These are phyloP conservation scores for Hypoxylon sp. DNA, from an alignment of 2,329 filamentous ascomycete species.

Conservation along the genomic window DNA sequence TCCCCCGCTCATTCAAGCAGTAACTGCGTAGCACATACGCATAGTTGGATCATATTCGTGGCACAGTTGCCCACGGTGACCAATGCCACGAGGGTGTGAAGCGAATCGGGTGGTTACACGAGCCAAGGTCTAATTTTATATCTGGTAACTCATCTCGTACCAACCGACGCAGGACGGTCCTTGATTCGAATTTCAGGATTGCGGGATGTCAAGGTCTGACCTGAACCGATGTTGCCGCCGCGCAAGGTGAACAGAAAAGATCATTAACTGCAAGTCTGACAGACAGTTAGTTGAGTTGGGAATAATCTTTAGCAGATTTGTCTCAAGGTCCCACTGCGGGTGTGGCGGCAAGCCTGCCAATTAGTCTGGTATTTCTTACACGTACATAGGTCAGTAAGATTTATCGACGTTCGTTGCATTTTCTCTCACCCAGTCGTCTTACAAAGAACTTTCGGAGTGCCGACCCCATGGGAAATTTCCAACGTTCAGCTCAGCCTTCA, in stretches of 20 bases:
- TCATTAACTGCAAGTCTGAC: conserved; percentile 27
- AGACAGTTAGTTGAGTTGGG: conserved; percentile 13
- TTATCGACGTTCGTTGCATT: conserved; percentile 33
- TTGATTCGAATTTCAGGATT: conserved; percentile 24
- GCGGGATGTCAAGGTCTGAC: conserved; percentile 29
- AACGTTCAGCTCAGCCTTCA: conserved; percentile 44
- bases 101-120: conserved; percentile 44
- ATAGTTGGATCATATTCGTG: conserved; percentile 43
- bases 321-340: conserved; percentile 31
- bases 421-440: conserved; percentile 36
- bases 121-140: conserved; percentile 40
- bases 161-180: conserved; percentile 8
- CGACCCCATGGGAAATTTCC: conserved; percentile 43
- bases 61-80: conserved; percentile 36
- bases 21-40: conserved; percentile 41
- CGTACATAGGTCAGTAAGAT: conserved; percentile 21
- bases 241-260: conserved; percentile 23
- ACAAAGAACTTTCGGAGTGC: conserved; percentile 41
- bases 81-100: conserved; percentile 45
- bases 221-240: conserved; percentile 7
- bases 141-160: conserved; percentile 31
- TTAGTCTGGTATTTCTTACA: conserved; percentile 29
- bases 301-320: conserved; percentile 23
- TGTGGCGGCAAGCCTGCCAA: conserved; percentile 42
- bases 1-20: conserved; percentile 40